Base-by-base conservation (phyloP, 2,329 filamentous ascomycete species). In the Coleophoma eucalyptorum region DNA sequence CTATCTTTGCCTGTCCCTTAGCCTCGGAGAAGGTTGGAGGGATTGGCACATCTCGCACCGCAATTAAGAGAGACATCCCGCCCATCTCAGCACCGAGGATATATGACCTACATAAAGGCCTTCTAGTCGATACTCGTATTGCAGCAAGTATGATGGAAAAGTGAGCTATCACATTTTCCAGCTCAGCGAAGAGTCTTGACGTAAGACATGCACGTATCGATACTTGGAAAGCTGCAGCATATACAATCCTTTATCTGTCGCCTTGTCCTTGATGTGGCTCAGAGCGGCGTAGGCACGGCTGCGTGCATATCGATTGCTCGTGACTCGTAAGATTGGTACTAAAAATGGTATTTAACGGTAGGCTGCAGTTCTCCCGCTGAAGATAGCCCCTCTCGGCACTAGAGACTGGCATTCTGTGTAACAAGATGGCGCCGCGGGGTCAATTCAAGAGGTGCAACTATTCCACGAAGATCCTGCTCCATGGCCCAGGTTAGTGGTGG, bases 221-320 rank as follows among this genome's bases (percentile, higher is more conserved):
- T 43, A 15, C 8, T 26, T 15, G 26, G 6, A 26, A 31, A 32
- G 31, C 20, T 31, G 42, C 42, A 44, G 42, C 31, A 32, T 19
- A 44, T 26, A 21, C 42, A 26, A 42, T 20, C 18, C 41, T 8
- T 20, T 44, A 11, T 16, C 35, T 38, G 35, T 18, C 35, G 35
- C 15, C 35, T 38, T 18, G 35, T 18, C 35, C 13, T 12, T 4
- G 35, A 5, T 38, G 35, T 38, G 35, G 35, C 35, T 38, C 35
- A 38, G 35, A 38, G 35, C 7, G 12, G 35, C 35, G 16, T 6
- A n/a, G 13, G 15, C 44, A 50, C 58, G 55, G 58, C 37, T 52
- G 48, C 54, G 51, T 55, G 53, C 54, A 57, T 56, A 49, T 47
- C 51, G 33, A 49, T 50, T 51, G 49, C 57, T 58, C 48, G 55